A percentile compares a stretch with the other conserved stretches of the same genome.
These are phyloP conservation scores for Colletotrichum theobromicola DNA, from an alignment of 2,329 filamentous ascomycete genomes.

Conservation along the genomic window DNA sequence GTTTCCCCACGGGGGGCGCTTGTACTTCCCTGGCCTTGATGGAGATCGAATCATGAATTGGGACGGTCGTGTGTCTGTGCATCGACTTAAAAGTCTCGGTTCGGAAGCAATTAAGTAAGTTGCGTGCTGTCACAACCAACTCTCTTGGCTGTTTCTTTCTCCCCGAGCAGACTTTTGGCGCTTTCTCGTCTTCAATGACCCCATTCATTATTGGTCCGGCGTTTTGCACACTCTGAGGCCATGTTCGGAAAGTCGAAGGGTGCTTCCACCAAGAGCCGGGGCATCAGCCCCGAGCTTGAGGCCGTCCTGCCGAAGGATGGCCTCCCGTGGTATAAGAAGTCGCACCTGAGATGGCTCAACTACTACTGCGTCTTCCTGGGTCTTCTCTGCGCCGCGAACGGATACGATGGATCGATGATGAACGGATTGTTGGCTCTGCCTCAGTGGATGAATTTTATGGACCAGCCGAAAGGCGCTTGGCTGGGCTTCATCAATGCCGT, in stretches of 20 bases:
- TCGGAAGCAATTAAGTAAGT: neutral
- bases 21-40: neutral
- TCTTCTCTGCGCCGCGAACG: conserved; percentile 18
- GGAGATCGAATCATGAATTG: neutral
- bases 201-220: neutral
- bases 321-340: neutral
- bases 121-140: neutral
- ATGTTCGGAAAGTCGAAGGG: neutral
- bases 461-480: neutral
- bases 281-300: conserved; percentile 5
- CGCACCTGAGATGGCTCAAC: conserved; percentile 4
- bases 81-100: neutral
- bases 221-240: neutral
- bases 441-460: conserved; percentile 7
- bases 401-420: conserved; percentile 57
- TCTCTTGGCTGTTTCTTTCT: neutral
- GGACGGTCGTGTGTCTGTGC: neutral
- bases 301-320: neutral
- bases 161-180: neutral
- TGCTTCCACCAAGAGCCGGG: neutral
- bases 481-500: neutral
- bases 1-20: neutral
- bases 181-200: neutral
- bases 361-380: neutral
- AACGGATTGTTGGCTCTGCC: conserved; percentile 64